Conservation (phyloP, 768 basidiomycete genomes). For the Tephrocybe sp. region DNA sequence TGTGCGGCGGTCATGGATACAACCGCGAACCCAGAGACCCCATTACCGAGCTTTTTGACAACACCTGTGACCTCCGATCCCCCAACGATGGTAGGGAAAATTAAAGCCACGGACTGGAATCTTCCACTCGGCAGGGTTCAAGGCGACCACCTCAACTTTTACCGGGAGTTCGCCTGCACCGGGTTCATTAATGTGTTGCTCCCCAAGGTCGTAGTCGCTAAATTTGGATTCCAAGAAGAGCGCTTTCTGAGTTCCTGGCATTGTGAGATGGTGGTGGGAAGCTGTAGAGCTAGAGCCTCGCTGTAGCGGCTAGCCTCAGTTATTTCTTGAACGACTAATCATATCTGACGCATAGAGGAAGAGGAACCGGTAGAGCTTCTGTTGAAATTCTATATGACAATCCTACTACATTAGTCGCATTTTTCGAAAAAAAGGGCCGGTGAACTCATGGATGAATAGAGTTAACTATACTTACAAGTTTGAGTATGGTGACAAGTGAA, state of each 20-base stretch:
- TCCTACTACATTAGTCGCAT: no score
- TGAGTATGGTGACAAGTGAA: no score
- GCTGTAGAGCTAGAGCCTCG: no score
- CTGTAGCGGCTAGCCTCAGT: no score
- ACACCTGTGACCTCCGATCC: constrained; percentile 51
- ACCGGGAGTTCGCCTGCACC: constrained; percentile 37
- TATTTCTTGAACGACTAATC: no score
- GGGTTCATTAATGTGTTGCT: constrained; percentile 20
- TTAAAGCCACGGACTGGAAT: constrained; percentile 37
- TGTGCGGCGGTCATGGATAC: constrained; percentile 13
- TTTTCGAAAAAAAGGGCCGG: no score
- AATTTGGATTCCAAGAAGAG: constrained; percentile 17
- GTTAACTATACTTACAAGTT: no score
- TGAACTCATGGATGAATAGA: no score
- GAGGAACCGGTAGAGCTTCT: no score
- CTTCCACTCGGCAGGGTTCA: constrained; percentile 54
- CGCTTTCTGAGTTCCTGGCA: constrained; percentile 22
- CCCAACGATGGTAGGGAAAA: constrained; percentile 40
- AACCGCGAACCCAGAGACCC: constrained; percentile 43
- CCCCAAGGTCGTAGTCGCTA: constrained; percentile 14
- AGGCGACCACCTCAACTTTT: constrained; percentile 32
- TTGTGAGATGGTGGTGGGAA: background rate
- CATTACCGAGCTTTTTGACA: constrained; percentile 47
- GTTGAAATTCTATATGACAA: no score
- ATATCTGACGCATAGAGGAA: no score